Percentiles rank a stretch among this genome's conserved stretches.
Evolutionary conservation across 2,329 filamentous ascomycete species (phyloP).

Genomic region (Colletotrichum orchidophilum): DNA sequence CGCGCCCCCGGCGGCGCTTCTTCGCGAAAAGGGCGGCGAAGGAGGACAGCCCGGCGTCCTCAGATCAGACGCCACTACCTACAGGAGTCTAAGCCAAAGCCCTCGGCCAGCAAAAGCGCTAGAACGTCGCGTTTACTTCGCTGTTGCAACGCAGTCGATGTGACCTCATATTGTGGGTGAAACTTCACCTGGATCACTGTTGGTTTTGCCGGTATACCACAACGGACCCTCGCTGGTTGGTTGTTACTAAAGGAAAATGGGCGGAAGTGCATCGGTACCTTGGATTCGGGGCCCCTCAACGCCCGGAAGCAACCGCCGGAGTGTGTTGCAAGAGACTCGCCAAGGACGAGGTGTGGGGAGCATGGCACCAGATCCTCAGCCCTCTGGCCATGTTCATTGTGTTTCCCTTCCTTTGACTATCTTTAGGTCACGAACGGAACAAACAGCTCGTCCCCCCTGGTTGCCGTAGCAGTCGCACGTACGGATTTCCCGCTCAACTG

Average conservation of each 20-base stretch:
- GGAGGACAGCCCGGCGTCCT: conserved; percentile 21
- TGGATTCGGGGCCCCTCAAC: background rate
- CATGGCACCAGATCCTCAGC: background rate
- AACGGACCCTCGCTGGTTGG: background rate
- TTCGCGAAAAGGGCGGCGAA: background rate
- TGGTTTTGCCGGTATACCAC: background rate
- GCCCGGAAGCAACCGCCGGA: conserved; percentile 19
- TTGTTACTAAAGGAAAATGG: background rate
- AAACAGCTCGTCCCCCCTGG: background rate
- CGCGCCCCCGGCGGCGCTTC: background rate
- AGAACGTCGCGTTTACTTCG: background rate
- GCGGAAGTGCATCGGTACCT: background rate
- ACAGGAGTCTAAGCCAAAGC: conserved; percentile 6
- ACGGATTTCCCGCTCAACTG: background rate
- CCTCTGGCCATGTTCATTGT: background rate
- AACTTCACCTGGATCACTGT: conserved; percentile 5
- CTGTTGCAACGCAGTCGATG: background rate
- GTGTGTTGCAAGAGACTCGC: background rate
- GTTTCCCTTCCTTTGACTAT: background rate
- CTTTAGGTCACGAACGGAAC: background rate
- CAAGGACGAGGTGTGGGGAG: background rate
- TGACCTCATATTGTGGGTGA: background rate
- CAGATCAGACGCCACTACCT: conserved; percentile 16
- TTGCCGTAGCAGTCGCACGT: conserved; percentile 13
- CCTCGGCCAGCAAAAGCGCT: background rate